Conservation (phyloP, 2,329 filamentous ascomycete species). For the Sclerotinia minor region DNA sequence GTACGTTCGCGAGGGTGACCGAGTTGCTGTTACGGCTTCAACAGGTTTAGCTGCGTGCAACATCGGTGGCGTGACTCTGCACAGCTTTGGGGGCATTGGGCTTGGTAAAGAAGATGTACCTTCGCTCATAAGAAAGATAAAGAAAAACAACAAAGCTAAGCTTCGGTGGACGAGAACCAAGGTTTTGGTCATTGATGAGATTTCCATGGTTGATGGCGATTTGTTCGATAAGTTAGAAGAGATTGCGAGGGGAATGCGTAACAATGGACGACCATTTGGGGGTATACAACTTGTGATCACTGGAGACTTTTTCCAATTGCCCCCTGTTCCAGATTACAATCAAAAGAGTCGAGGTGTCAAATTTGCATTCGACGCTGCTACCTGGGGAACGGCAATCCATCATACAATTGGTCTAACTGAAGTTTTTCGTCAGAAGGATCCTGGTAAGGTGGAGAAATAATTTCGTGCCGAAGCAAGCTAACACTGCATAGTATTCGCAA, state of each 20-base stretch:
- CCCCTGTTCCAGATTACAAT: constrained; percentile 79
- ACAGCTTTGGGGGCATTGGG: constrained; percentile 94
- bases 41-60: constrained; percentile 96
- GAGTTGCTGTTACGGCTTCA: constrained; percentile 90
- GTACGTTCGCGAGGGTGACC: constrained; percentile 72
- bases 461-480: constrained; percentile 28
- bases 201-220: constrained; percentile 98
- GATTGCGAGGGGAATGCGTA: constrained; percentile 80
- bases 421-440: constrained; percentile 93
- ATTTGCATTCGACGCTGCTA: constrained; percentile 89
- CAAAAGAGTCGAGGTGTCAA: constrained; percentile 63
- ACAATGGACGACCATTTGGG: constrained; percentile 90
- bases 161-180: constrained; percentile 87
- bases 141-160: constrained; percentile 82
- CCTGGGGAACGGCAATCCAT: constrained; percentile 89
- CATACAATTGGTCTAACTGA: constrained; percentile 95
- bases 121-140: constrained; percentile 85
- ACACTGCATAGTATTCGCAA: constrained; percentile 67
- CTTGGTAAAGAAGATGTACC: constrained; percentile 85
- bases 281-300: constrained; percentile 96
- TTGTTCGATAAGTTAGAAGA: constrained; percentile 94
- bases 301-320: constrained; percentile 96
- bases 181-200: constrained; percentile 86
- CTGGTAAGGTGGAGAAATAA: constrained; percentile 48
- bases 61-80: constrained; percentile 90